A percentile compares a stretch with the other conserved stretches of the same genome.
phyloP scores from a whole-genome alignment of 2,329 filamentous ascomycete genomes.

The Tympanopsis confertula region DNA sequence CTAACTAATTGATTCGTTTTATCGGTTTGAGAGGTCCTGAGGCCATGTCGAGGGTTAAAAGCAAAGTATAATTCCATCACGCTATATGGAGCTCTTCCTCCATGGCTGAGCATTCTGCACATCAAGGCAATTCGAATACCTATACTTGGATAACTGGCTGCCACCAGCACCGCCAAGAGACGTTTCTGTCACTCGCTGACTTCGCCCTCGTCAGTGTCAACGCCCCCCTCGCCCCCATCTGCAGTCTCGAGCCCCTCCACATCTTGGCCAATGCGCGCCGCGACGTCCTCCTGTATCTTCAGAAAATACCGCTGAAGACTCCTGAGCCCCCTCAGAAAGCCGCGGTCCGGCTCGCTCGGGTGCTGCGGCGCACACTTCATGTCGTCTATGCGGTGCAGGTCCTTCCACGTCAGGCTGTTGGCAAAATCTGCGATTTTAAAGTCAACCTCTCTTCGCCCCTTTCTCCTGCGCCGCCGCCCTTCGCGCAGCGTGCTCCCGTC shows the following conservation, averaged over 20 bases:
- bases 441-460: slow-evolving; percentile 50
- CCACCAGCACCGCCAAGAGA: no score
- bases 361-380: slow-evolving; percentile 70
- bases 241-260: slow-evolving; percentile 3
- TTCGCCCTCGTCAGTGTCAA: slow-evolving; percentile 2
- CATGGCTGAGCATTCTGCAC: no score
- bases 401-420: slow-evolving; percentile 86
- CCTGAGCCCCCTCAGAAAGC: slow-evolving; percentile 75
- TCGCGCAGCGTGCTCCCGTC: slow-evolving; percentile 22
- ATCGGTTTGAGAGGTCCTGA: no score
- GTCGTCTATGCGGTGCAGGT: slow-evolving; percentile 43
- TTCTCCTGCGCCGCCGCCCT: slow-evolving; percentile 14
- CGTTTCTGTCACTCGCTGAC: slow-evolving; percentile 1
- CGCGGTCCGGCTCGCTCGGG: slow-evolving; percentile 70
- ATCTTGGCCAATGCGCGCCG: slow-evolving; percentile 31
- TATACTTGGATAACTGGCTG: no score
- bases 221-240: slow-evolving; percentile 1
- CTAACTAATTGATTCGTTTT: no score
- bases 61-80: no score
- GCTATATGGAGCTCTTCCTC: no score
- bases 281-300: slow-evolving; percentile 71
- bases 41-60: no score
- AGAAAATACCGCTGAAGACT: slow-evolving; percentile 76
- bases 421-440: slow-evolving; percentile 98
- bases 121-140: no score